Conservation (phyloP, 805 yeast species). For the Hanseniaspora taiwanica region DNA sequence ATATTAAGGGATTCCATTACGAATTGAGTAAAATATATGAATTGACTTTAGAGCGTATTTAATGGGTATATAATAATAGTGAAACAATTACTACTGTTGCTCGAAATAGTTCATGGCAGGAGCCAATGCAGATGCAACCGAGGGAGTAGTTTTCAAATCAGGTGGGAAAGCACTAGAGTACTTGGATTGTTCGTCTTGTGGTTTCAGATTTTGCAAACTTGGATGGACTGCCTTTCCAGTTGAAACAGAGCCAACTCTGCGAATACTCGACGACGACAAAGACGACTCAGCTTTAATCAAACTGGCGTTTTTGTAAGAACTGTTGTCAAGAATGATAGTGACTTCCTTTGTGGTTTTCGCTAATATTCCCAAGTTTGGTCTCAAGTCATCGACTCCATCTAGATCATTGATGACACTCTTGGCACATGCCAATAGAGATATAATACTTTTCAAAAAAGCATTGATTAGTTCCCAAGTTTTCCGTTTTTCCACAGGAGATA, state of each 20-base stretch:
- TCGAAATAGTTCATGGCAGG: slow-evolving; percentile 1
- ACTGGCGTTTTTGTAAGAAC: slow-evolving; percentile 31
- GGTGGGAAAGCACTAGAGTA: not conserved
- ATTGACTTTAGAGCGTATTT: slow-evolving; percentile 25
- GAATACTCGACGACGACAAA: too few relatives aligned
- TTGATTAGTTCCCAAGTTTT: slow-evolving; percentile 80
- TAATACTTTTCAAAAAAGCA: slow-evolving; percentile 66
- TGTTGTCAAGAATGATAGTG: slow-evolving; percentile 67
- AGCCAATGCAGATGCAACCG: not conserved
- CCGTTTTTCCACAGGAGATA: not conserved
- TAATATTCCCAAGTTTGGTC: slow-evolving; percentile 66
- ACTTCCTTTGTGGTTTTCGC: slow-evolving; percentile 88
- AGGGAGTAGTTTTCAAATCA: not conserved
- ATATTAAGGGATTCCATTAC: slow-evolving; percentile 29
- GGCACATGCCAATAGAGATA: slow-evolving; percentile 71
- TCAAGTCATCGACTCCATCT: slow-evolving; percentile 64
- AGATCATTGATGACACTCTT: slow-evolving; percentile 72
- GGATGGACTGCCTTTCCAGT: not conserved
- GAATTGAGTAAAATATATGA: slow-evolving; percentile 34
- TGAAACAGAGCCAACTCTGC: too few relatives aligned
- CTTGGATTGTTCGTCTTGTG: slow-evolving; percentile 6
- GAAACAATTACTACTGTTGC: not conserved
- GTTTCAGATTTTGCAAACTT: too few relatives aligned
- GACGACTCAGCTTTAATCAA: too few relatives aligned
- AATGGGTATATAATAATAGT: not conserved